Evolutionary conservation across 2,329 filamentous ascomycete genomes (phyloP).

Genomic region (Fusarium protoensiforme): DNA sequence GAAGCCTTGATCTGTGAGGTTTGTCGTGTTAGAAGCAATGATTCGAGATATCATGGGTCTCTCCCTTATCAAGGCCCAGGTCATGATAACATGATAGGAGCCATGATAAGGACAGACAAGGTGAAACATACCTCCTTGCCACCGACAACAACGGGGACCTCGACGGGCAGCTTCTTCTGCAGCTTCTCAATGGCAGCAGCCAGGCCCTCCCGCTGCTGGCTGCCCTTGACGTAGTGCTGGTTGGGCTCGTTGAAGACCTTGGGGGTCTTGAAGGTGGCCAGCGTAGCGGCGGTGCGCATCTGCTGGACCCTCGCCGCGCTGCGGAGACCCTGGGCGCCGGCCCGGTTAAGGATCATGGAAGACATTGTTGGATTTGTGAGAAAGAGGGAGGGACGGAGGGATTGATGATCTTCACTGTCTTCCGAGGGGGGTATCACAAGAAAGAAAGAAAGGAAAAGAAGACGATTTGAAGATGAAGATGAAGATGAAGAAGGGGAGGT

Average conservation of each 20-base stretch:
- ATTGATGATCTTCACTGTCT: constrained; percentile 20
- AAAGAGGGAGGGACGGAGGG: background rate
- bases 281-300: constrained; percentile 60
- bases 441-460: constrained; percentile 9
- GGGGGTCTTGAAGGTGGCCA: constrained; percentile 90
- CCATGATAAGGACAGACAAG: background rate
- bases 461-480: constrained; percentile 22
- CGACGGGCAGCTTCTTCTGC: constrained; percentile 75
- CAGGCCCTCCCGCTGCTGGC: constrained; percentile 80
- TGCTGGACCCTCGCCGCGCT: constrained; percentile 44
- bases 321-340: constrained; percentile 47
- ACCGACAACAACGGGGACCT: constrained; percentile 85
- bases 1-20: constrained; percentile 71
- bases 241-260: constrained; percentile 95
- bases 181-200: constrained; percentile 77
- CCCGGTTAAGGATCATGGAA: constrained; percentile 48
- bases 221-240: constrained; percentile 89
- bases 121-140: constrained; percentile 75
- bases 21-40: constrained; percentile 11
- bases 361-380: constrained; percentile 43
- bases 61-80: background rate
- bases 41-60: background rate
- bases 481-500: background rate
- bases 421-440: constrained; percentile 40
- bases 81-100: background rate